Evolutionary conservation across 23 red algal genomes (phyloP).

Genomic region (Gracilaria domingensis): DNA sequence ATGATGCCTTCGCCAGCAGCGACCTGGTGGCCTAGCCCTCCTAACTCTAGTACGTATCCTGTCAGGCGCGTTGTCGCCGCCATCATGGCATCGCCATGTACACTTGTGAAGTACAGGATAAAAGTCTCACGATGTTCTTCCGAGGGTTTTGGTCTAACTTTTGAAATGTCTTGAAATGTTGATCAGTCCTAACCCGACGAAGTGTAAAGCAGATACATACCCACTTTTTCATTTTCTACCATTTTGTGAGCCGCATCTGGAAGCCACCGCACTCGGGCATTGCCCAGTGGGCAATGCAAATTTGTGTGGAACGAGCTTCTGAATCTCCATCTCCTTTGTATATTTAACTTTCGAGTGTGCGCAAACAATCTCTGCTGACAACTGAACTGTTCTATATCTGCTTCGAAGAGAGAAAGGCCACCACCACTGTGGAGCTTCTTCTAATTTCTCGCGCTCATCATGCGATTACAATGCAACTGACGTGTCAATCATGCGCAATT

Average conservation of each 20-base stretch:
- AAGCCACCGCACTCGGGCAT: too few species aligned
- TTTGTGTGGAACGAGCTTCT: too few species aligned
- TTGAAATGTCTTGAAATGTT: neutral
- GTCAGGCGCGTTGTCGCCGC: neutral
- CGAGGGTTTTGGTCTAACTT: neutral
- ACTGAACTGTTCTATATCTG: neutral
- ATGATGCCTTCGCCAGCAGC: too few species aligned
- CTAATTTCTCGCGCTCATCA: neutral
- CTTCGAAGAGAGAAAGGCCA: neutral
- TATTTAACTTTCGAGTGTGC: too few species aligned
- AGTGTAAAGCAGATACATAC: too few species aligned
- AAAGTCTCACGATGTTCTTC: neutral
- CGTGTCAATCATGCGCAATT: neutral
- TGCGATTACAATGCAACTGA: conserved; percentile 8
- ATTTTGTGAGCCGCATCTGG: too few species aligned
- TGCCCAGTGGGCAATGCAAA: too few species aligned
- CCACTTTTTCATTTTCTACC: too few species aligned
- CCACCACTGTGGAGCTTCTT: neutral
- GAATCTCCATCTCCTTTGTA: too few species aligned
- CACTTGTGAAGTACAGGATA: neutral
- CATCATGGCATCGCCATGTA: neutral
- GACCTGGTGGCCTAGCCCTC: too few species aligned
- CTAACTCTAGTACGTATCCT: neutral
- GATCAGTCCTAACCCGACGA: neutral
- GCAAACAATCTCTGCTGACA: too few species aligned